Evolutionary conservation across 345 rosid species (phyloP).

Genomic region (Bretschneidera sinensis): DNA sequence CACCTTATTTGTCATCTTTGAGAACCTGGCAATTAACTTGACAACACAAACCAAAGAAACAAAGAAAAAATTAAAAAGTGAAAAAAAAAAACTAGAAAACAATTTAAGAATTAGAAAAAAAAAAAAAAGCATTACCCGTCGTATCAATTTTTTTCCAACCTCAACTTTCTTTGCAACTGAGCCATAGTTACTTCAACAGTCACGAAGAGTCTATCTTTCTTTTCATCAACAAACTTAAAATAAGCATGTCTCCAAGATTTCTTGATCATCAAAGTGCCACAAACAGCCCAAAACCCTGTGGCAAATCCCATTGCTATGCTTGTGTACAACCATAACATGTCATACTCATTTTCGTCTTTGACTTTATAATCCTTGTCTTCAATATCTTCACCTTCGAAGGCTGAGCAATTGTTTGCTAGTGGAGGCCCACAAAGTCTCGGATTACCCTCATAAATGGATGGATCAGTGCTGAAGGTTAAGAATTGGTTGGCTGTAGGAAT

Average conservation of each 20-base stretch:
- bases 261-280: conserved; percentile 9
- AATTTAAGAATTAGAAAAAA: too few relatives aligned
- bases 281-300: conserved; percentile 9
- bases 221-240: not conserved
- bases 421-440: conserved; percentile 18
- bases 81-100: too few relatives aligned
- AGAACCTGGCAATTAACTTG: too few relatives aligned
- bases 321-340: conserved; percentile 4
- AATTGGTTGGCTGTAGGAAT: conserved; percentile 25
- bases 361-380: too few relatives aligned
- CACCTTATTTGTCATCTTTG: too few relatives aligned
- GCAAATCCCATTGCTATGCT: conserved; percentile 4
- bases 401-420: conserved; percentile 8
- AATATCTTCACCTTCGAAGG: not conserved
- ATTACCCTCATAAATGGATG: conserved; percentile 17
- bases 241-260: conserved; percentile 3
- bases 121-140: too few relatives aligned
- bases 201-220: not conserved
- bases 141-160: too few relatives aligned
- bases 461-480: conserved; percentile 17
- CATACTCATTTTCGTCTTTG: not conserved
- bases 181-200: not conserved
- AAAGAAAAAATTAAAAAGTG: too few relatives aligned
- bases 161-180: too few relatives aligned
- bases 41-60: too few relatives aligned